Evolutionary conservation across 306 rosid species (phyloP), one percentile per base, ranked within the genome.

Genomic region (Calophaca sinica): DNA sequence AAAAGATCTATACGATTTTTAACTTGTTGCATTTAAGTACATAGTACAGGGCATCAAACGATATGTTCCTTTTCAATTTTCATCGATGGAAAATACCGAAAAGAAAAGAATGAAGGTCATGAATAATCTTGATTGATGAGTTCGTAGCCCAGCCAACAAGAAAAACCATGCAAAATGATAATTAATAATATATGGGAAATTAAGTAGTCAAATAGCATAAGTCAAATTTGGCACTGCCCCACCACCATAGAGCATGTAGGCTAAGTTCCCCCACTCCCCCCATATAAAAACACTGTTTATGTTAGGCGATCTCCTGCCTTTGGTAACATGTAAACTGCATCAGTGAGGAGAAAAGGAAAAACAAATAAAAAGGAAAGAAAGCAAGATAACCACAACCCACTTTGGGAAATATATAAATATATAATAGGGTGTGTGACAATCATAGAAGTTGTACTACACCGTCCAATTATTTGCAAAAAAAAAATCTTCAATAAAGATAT

Each of bases 171-270:
- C 58, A 76, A 71, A 68, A 44, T 28, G 6, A 66, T 65, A 58
- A 7, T 61, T 31, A 1, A 11, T 26, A 31, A 60, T 67, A 53
- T 32, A 62, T 7, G 44, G 6, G 59, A 55, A 77, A 20, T 20
- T 20, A 20, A 68, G 41, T 10, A 66, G 32, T 67, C 63, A 73
- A 73, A 49, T 58, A 15, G 39, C 15, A 66, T 65, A 58, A 68
- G 74, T 78, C 70, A 78, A 82, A 82, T 45, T 68, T 68, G 78
- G 74, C 46, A 60, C 51, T 68, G 65, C 50, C 80, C 83, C 71
- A 79, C 83, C 67, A 61, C 61, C 44, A 46, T 4, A 66, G 75
- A 44, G 52, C 52, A 39, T 36, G 53, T 68, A 74, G 80, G 76
- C 44, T n/a, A 68, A 73, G 67, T 41, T 38, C 75, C 53, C 14